phyloP scores from a whole-genome alignment of 176 grass and related monocot genomes.

The Eremochloa ophiuroides region DNA sequence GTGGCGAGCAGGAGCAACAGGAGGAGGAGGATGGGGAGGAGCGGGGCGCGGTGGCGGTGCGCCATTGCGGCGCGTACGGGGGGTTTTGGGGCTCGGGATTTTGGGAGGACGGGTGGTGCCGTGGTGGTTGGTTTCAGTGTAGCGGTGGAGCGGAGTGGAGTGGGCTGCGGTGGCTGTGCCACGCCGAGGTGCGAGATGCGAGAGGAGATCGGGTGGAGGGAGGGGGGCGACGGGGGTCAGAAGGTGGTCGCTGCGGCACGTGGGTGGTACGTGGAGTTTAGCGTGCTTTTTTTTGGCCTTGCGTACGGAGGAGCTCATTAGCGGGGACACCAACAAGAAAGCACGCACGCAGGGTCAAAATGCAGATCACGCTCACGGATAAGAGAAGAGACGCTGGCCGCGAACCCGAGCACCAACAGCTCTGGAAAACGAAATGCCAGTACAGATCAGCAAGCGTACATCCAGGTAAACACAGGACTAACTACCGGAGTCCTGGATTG shows the following conservation, averaged over 20 bases:
- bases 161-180: neutral
- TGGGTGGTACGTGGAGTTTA: conserved; percentile 30
- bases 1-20: neutral
- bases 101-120: neutral
- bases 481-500: neutral
- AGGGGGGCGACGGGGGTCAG: neutral
- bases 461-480: neutral
- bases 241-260: conserved; percentile 35
- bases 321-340: neutral
- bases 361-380: conserved; percentile 8
- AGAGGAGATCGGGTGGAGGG: neutral
- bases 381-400: neutral
- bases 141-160: neutral
- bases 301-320: neutral
- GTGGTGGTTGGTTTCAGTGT: conserved; percentile 37
- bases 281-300: neutral
- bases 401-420: neutral
- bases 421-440: neutral
- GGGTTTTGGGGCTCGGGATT: conserved; percentile 2
- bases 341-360: conserved; percentile 3
- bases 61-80: conserved; percentile 8
- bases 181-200: neutral
- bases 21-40: neutral
- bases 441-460: neutral
- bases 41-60: conserved; percentile 18